Conservation (phyloP, 805 yeast genomes). For the Sugiyamaella floridensis region DNA sequence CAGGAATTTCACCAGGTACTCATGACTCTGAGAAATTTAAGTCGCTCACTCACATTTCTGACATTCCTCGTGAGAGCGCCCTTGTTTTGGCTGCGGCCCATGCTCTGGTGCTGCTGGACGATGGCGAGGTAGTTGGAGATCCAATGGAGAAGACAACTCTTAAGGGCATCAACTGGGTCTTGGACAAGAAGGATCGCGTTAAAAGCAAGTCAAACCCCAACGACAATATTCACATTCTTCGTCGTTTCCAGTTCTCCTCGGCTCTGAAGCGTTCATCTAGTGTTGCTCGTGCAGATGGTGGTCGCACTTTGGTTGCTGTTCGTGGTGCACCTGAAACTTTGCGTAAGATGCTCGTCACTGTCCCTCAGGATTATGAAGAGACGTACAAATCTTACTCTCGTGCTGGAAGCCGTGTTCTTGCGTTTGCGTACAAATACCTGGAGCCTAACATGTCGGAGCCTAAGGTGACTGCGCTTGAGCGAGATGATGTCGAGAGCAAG, state of each 20-base stretch:
- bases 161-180: conserved; percentile 77
- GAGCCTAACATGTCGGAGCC: conserved; percentile 43
- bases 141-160: conserved; percentile 98
- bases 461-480: conserved; percentile 51
- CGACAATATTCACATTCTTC: conserved; percentile 61
- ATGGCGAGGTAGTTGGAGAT: conserved; percentile 97
- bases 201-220: conserved; percentile 37
- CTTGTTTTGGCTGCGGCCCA: conserved; percentile 89
- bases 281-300: conserved; percentile 50
- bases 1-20: conserved; percentile 50
- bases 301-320: conserved; percentile 64
- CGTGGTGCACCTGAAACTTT: conserved; percentile 99
- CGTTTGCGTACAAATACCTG: conserved; percentile 79
- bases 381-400: conserved; percentile 86
- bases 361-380: conserved; percentile 77
- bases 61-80: conserved; percentile 63
- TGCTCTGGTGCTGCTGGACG: conserved; percentile 88
- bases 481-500: conserved; percentile 70
- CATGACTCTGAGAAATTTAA: conserved; percentile 42
- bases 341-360: conserved; percentile 58
- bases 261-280: conserved; percentile 93
- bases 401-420: conserved; percentile 93
- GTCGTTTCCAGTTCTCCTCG: conserved; percentile 96
- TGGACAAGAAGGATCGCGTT: conserved; percentile 69
- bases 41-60: conserved; percentile 46